These are phyloP conservation scores for Thielaviopsis punctulata DNA, from an alignment of 2,329 filamentous ascomycete genomes.

Conservation along the genomic window DNA sequence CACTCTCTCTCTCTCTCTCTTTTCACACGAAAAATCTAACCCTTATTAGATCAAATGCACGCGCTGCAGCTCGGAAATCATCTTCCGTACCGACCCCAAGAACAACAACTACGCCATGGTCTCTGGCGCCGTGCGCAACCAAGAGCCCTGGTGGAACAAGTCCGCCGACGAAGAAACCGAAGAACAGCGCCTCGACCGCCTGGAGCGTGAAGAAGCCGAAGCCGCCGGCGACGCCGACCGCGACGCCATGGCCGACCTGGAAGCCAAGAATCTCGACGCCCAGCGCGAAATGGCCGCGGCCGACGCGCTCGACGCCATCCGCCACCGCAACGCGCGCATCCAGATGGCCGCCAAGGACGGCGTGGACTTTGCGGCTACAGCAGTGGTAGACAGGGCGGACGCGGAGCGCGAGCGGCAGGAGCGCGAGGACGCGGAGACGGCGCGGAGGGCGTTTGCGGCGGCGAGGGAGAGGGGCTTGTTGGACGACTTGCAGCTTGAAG, in stretches of 20 bases:
- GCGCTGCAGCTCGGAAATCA: constrained; percentile 70
- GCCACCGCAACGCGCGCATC: constrained; percentile 75
- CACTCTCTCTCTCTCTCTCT: too few relatives aligned
- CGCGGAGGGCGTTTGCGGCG: constrained; percentile 57
- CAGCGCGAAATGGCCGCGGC: constrained; percentile 93
- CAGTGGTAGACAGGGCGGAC: constrained; percentile 36
- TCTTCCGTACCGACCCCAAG: constrained; percentile 87
- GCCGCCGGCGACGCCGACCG: constrained; percentile 50
- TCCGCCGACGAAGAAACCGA: constrained; percentile 58
- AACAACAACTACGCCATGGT: constrained; percentile 78
- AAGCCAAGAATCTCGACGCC: constrained; percentile 83
- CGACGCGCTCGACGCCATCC: constrained; percentile 87
- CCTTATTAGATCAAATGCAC: constrained; percentile 54
- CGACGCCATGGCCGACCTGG: constrained; percentile 88
- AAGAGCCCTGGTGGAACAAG: constrained; percentile 67
- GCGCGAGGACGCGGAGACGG: constrained; percentile 67
- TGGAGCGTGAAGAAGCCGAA: constrained; percentile 58
- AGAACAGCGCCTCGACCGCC: constrained; percentile 67
- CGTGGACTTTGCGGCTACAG: constrained; percentile 37
- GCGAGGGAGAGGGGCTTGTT: constrained; percentile 36
- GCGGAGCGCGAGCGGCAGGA: constrained; percentile 50
- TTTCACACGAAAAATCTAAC: background rate
- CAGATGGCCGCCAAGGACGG: constrained; percentile 58
- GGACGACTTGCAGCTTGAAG: constrained; percentile 30
- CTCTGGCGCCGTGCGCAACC: constrained; percentile 76